These are phyloP conservation scores for Kwoniella heveanensis DNA, from an alignment of 768 basidiomycete species.

Conservation along the genomic window DNA sequence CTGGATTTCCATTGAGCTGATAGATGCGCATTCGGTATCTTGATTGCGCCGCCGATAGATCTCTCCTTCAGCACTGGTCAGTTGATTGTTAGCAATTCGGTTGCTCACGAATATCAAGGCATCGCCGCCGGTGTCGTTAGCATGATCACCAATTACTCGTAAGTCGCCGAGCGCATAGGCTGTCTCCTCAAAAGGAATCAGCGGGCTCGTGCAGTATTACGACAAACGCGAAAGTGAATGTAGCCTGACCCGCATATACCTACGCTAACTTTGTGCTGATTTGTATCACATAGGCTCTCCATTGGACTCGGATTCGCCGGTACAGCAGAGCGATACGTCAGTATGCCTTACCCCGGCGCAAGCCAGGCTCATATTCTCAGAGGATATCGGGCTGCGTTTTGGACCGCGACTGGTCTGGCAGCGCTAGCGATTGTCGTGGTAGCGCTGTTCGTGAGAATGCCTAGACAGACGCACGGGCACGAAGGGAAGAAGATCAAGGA, in stretches of 20 bases:
- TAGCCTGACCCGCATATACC: too few species aligned
- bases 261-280: too few species aligned
- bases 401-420: slow-evolving; percentile 12
- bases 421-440: slow-evolving; percentile 21
- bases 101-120: slow-evolving; percentile 28
- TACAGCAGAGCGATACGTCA: slow-evolving; percentile 24
- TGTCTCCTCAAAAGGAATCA: too few species aligned
- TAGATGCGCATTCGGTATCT: too few species aligned
- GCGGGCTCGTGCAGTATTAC: too few species aligned
- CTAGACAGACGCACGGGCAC: slow-evolving; percentile 19
- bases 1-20: not conserved
- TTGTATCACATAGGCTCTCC: slow-evolving; percentile 12
- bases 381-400: slow-evolving; percentile 26
- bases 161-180: slow-evolving; percentile 7
- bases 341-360: not conserved
- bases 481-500: slow-evolving; percentile 10
- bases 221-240: too few species aligned
- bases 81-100: slow-evolving; percentile 33
- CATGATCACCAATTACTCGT: slow-evolving; percentile 36
- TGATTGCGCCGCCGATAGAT: slow-evolving; percentile 11
- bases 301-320: slow-evolving; percentile 31
- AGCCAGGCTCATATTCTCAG: slow-evolving; percentile 9
- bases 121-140: slow-evolving; percentile 31
- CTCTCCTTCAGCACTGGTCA: slow-evolving; percentile 32
- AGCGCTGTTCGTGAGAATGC: slow-evolving; percentile 25